Base-by-base conservation (phyloP, 768 basidiomycete species). In the Saitozyma podzolica region DNA sequence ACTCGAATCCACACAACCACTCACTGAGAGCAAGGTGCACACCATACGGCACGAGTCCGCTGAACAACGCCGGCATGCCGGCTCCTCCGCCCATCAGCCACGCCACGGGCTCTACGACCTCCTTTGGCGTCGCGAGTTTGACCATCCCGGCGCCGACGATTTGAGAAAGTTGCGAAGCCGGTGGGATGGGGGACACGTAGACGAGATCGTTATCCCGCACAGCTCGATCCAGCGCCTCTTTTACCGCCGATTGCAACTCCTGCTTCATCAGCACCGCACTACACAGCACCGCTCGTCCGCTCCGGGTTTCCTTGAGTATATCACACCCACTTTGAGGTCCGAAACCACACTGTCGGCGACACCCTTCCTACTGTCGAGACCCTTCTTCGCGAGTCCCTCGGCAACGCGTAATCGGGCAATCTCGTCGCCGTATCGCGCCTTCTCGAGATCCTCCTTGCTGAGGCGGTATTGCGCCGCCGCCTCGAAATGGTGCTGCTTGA, bases 121-220 rank as follows among this genome's bases (percentile, higher is more conserved):
- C 76, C 0, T 67, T 78, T 0, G 88, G 86, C 2, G 86, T 70
- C 14, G 79, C 84, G 2, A 86, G 77, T 63, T 86, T 84, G 41
- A 87, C 89, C 74, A 97, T 85, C 9, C 84, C 80, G 2, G 86
- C 86, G 43, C 86, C 86, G 40, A 83, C 81, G 54, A 97, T 86
- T 0, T 84, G 74, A 0, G 87, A 80, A 8, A 96, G 84, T 14
- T 87, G 84, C 2, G 88, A 86, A 5, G 85, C 70, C 0, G 92
- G 82, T 0, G 94, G 92, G 0, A 95, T 83, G 59, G 91, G 88
- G 55, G 91, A 84, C 68, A 96, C 92, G 80, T 97, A 99, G 45
- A 99, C 96, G 8, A 96, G 82, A 78, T 95, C 90, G 76, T 99
- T 99, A 78, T 98, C 95, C 40, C 91, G 86, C 65, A 88, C 86